phyloP scores from a whole-genome alignment of 805 yeast species.

The Starmerella apis region DNA sequence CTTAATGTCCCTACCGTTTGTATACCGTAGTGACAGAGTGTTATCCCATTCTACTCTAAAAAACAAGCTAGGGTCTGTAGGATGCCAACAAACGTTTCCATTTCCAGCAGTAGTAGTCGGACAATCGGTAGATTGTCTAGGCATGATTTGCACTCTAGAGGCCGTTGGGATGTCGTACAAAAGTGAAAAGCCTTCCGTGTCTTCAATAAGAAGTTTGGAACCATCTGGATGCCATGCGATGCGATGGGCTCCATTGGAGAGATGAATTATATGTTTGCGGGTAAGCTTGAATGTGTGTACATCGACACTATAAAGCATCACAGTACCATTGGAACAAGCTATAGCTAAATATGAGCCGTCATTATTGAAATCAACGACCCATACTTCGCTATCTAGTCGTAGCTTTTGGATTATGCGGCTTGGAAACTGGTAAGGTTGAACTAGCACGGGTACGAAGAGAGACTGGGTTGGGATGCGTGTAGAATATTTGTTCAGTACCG shows the following conservation, averaged over 20 bases:
- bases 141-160: background rate
- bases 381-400: background rate
- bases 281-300: background rate
- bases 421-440: background rate
- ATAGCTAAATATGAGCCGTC: background rate
- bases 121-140: background rate
- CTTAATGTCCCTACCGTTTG: background rate
- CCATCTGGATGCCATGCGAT: background rate
- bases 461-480: background rate
- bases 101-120: background rate
- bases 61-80: background rate
- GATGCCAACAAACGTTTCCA: conserved; percentile 15
- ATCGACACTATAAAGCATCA: background rate
- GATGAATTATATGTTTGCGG: background rate
- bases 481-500: background rate
- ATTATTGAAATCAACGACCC: conserved; percentile 2
- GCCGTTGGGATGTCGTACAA: background rate
- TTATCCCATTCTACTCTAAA: conserved; percentile 2
- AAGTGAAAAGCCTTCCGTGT: background rate
- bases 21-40: background rate
- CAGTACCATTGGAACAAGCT: background rate
- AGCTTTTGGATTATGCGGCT: background rate
- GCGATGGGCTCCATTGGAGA: background rate
- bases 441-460: background rate
- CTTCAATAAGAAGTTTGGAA: background rate